phyloP scores from a whole-genome alignment of 768 basidiomycete species.

The Galerina marginata region DNA sequence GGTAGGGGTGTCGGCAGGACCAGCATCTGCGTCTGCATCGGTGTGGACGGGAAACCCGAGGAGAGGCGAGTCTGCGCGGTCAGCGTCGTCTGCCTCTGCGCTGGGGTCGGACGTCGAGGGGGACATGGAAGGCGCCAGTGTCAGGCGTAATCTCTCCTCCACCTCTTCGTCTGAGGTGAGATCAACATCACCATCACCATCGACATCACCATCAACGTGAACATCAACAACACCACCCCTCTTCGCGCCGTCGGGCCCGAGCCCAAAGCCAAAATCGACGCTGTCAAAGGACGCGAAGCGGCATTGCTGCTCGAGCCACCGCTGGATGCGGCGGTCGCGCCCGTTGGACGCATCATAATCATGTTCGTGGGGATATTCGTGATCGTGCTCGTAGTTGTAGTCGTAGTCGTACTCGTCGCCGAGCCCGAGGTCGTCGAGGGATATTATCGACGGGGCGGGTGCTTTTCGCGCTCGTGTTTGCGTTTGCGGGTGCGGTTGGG shows the following conservation, averaged over 20 bases:
- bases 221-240: not conserved
- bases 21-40: not conserved
- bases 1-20: not conserved
- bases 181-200: not conserved
- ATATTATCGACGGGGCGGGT: no score
- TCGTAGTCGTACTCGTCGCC: not conserved
- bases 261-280: not conserved
- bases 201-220: not conserved
- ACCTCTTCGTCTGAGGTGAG: not conserved
- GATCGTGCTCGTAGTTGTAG: not conserved
- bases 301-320: conserved; percentile 16
- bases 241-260: not conserved
- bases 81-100: not conserved
- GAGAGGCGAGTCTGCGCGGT: conserved; percentile 14
- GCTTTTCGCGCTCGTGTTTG: not conserved
- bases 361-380: not conserved
- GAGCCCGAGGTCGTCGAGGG: no score
- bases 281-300: conserved; percentile 1
- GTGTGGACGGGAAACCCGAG: not conserved
- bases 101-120: not conserved
- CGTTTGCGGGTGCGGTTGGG: no score
- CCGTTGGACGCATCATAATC: not conserved
- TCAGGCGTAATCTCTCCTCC: not conserved
- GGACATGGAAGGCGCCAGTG: not conserved
- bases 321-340: conserved; percentile 5